phyloP scores from a whole-genome alignment of 2,329 filamentous ascomycete genomes.

The Salinomyces thailandicus region DNA sequence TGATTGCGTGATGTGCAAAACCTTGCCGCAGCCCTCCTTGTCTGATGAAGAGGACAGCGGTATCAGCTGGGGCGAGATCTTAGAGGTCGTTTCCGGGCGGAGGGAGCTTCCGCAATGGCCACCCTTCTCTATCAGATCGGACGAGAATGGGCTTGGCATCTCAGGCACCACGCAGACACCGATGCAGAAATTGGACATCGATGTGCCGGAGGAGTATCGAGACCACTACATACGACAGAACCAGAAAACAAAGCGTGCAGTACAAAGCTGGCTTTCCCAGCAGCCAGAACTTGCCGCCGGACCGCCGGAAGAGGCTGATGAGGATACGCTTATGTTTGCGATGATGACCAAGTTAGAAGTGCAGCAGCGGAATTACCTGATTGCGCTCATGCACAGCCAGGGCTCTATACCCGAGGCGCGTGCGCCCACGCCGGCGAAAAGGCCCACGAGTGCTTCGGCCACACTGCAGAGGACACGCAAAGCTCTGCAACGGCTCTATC shows the following conservation, averaged over 20 bases:
- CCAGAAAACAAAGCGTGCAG: conserved; percentile 81
- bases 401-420: conserved; percentile 42
- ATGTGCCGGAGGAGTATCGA: conserved; percentile 85
- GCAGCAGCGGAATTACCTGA: conserved; percentile 69
- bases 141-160: conserved; percentile 46
- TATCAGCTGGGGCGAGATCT: conserved; percentile 87
- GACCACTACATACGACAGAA: conserved; percentile 88
- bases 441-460: conserved; percentile 40
- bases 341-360: conserved; percentile 77
- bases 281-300: conserved; percentile 64
- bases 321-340: conserved; percentile 86
- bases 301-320: conserved; percentile 80
- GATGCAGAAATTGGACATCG: conserved; percentile 76
- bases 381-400: conserved; percentile 59
- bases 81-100: conserved; percentile 84
- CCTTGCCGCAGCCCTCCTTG: conserved; percentile 25
- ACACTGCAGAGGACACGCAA: conserved; percentile 64
- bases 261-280: conserved; percentile 79
- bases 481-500: conserved; percentile 76
- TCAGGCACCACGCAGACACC: conserved; percentile 44
- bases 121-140: conserved; percentile 61
- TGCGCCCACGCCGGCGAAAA: conserved; percentile 54
- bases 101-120: conserved; percentile 82
- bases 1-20: conserved; percentile 71
- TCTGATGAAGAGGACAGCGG: conserved; percentile 52